Conservation (phyloP, 2,329 filamentous ascomycete genomes). For the Cercospora sp. region DNA sequence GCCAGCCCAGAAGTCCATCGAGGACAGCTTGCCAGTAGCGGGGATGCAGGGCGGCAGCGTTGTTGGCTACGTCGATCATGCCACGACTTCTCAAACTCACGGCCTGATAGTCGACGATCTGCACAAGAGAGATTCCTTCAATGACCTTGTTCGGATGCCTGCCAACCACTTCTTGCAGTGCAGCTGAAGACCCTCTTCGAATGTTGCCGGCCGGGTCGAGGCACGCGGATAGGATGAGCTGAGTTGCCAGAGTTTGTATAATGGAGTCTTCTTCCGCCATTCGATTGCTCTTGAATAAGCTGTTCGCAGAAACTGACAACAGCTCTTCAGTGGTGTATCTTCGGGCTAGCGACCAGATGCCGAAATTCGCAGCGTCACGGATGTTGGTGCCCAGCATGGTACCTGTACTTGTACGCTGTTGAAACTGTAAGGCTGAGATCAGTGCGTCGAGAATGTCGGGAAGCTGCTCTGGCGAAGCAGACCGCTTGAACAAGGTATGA, state of each 20-base stretch:
- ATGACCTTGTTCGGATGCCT: conserved; percentile 83
- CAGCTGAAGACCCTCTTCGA: conserved; percentile 85
- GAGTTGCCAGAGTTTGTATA: conserved; percentile 71
- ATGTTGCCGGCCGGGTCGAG: conserved; percentile 93
- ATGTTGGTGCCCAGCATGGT: conserved; percentile 85
- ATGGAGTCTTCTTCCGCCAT: conserved; percentile 23
- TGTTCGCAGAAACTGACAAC: conserved; percentile 55
- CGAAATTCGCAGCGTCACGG: conserved; percentile 92
- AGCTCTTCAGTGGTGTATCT: conserved; percentile 83
- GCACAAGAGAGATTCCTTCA: conserved; percentile 81
- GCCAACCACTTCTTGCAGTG: conserved; percentile 89
- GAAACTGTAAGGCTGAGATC: conserved; percentile 78
- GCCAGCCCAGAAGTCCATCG: conserved; percentile 75
- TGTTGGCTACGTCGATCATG: conserved; percentile 72
- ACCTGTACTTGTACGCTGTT: conserved; percentile 84
- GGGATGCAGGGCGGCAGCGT: conserved; percentile 64
- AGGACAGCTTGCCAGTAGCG: conserved; percentile 69
- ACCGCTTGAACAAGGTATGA: conserved; percentile 81
- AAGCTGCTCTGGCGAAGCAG: conserved; percentile 70
- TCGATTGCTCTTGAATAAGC: conserved; percentile 20
- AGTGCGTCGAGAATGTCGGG: conserved; percentile 74
- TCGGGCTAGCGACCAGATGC: conserved; percentile 87
- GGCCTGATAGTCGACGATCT: conserved; percentile 88
- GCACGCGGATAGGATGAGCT: conserved; percentile 78
- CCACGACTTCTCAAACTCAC: conserved; percentile 85